Evolutionary conservation across 2,329 filamentous ascomycete species (phyloP).

Genomic region (Fusarium subglutinans): DNA sequence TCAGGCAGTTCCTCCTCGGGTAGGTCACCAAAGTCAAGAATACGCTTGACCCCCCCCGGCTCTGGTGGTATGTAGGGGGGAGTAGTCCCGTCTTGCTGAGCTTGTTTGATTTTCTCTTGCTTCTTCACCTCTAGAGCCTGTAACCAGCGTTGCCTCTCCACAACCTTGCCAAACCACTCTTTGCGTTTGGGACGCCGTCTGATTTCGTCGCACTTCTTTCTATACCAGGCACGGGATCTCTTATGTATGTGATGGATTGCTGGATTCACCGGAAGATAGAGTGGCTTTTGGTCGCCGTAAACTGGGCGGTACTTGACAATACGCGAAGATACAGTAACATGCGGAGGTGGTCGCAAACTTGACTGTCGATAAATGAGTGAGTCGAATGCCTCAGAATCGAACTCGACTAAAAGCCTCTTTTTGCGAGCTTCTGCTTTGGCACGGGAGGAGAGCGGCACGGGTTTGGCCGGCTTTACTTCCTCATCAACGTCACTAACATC

Average conservation of each 20-base stretch:
- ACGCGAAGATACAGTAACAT: constrained; percentile 21
- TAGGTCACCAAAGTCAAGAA: constrained; percentile 51
- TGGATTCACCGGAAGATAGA: constrained; percentile 61
- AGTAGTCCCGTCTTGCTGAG: constrained; percentile 3
- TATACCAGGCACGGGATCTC: constrained; percentile 57
- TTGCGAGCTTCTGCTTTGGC: constrained; percentile 15
- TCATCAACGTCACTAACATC: constrained; percentile 15
- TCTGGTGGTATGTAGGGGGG: constrained; percentile 41
- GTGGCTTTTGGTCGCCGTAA: constrained; percentile 41
- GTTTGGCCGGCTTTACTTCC: background rate
- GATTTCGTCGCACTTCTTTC: constrained; percentile 61
- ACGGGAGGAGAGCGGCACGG: background rate
- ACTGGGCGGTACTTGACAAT: background rate
- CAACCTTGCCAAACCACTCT: constrained; percentile 58
- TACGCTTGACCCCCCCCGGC: constrained; percentile 43
- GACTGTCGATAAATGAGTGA: constrained; percentile 51
- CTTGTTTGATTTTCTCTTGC: constrained; percentile 20
- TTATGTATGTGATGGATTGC: constrained; percentile 57
- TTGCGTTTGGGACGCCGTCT: constrained; percentile 59
- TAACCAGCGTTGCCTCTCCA: constrained; percentile 50
- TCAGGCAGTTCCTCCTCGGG: constrained; percentile 54
- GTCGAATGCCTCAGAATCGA: constrained; percentile 48
- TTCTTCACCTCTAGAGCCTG: constrained; percentile 33
- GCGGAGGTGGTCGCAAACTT: constrained; percentile 37
- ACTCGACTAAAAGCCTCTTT: constrained; percentile 14